Percentiles rank a stretch among this genome's conserved stretches.
These are phyloP conservation scores for Phytopythium ostracodes DNA, from an alignment of 352 stramenopile species.

Conservation along the genomic window DNA sequence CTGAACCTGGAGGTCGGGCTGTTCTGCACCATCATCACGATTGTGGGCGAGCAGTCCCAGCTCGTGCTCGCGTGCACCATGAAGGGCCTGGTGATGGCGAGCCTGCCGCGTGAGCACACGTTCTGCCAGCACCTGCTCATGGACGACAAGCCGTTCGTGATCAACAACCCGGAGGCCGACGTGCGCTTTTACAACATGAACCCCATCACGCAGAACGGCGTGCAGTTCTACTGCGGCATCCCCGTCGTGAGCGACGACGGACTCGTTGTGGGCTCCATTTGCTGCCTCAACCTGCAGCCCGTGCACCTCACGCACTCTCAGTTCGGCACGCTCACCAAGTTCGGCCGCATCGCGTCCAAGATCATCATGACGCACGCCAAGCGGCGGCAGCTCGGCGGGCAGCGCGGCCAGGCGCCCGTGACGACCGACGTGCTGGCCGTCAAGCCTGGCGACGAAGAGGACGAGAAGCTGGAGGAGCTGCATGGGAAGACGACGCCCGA, in stretches of 20 bases:
- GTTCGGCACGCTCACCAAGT: constrained; percentile 24
- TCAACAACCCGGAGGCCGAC: constrained; percentile 33
- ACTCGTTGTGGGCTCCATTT: constrained; percentile 29
- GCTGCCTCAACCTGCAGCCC: constrained; percentile 20
- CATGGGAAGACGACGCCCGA: neutral
- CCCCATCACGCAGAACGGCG: constrained; percentile 22
- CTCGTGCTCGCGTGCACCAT: constrained; percentile 47
- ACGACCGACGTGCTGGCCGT: neutral
- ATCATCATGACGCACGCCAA: constrained; percentile 30
- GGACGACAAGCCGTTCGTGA: constrained; percentile 42
- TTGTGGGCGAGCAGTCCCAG: constrained; percentile 42
- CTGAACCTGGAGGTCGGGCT: constrained; percentile 42
- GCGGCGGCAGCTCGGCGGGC: constrained; percentile 2
- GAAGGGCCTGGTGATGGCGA: constrained; percentile 19
- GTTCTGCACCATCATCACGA: constrained; percentile 52
- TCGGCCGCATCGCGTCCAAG: constrained; percentile 33
- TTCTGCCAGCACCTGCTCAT: constrained; percentile 68
- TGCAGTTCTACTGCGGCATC: constrained; percentile 64
- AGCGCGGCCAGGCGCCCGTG: neutral
- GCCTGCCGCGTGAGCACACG: constrained; percentile 41
- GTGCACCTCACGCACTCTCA: constrained; percentile 29
- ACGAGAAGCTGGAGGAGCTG: neutral
- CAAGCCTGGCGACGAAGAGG: neutral
- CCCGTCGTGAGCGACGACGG: constrained; percentile 22
- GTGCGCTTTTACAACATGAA: constrained; percentile 56